Conservation (phyloP, 306 rosid genomes). For the Styphnolobium japonicum region DNA sequence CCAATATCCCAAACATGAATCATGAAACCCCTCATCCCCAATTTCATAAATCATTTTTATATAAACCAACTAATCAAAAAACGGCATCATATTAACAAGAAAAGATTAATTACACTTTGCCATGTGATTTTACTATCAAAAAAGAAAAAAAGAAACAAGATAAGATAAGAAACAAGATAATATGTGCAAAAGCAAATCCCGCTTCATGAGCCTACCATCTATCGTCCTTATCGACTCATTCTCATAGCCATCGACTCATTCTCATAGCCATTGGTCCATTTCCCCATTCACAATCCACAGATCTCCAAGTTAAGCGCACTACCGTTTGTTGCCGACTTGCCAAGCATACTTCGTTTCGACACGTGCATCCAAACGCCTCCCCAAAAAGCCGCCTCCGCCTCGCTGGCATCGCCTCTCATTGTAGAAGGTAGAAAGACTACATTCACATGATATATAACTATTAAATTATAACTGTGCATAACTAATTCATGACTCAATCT, state of each 20-base stretch:
- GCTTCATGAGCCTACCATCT: not conserved
- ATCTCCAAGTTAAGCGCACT: constrained; percentile 17
- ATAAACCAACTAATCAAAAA: not conserved
- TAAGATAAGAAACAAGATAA: not conserved
- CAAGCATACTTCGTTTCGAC: not conserved
- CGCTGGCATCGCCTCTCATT: not conserved
- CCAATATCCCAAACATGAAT: constrained; percentile 32
- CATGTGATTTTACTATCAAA: constrained; percentile 21
- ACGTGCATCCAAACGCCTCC: not conserved
- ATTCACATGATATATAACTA: not conserved
- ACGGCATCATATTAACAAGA: constrained; percentile 22
- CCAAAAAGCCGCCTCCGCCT: constrained; percentile 14
- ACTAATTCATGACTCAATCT: not conserved
- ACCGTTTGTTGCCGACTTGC: not conserved
- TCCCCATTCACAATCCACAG: not conserved
- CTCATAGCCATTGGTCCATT: not conserved
- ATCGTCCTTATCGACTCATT: not conserved
- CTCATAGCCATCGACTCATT: not conserved
- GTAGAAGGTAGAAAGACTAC: not conserved
- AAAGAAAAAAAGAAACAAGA: not conserved
- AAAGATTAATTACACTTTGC: constrained; percentile 38
- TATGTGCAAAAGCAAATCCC: constrained; percentile 34
- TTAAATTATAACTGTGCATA: not conserved
- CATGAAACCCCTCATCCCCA: not conserved
- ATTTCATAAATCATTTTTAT: not conserved